These are phyloP conservation scores for Telfairia occidentalis DNA, from an alignment of 331 rosid species.

Conservation along the genomic window DNA sequence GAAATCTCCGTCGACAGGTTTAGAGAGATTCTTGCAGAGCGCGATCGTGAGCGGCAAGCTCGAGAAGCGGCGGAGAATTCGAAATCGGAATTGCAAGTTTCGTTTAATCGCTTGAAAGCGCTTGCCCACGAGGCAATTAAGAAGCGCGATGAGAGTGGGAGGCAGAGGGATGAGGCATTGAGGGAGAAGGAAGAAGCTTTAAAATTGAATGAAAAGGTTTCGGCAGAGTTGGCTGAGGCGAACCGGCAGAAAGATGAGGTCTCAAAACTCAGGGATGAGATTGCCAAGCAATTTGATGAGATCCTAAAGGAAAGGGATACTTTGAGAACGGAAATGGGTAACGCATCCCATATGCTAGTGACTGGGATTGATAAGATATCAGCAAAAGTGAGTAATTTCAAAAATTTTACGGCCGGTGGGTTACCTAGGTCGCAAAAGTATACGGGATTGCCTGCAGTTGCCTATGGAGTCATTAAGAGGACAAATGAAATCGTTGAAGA, in stretches of 20 bases:
- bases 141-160: constrained; percentile 54
- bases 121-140: constrained; percentile 74
- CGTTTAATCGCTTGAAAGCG: constrained; percentile 58
- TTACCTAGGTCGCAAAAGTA: constrained; percentile 72
- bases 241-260: constrained; percentile 35
- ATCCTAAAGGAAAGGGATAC: constrained; percentile 53
- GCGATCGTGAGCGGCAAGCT: constrained; percentile 76
- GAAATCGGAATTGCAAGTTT: constrained; percentile 51
- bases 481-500: constrained; percentile 92
- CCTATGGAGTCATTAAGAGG: constrained; percentile 78
- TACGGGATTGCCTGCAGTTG: constrained; percentile 66
- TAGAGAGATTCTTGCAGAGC: constrained; percentile 58
- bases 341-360: constrained; percentile 78
- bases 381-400: constrained; percentile 54
- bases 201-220: constrained; percentile 36
- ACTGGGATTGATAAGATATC: constrained; percentile 90
- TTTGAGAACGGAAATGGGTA: constrained; percentile 66
- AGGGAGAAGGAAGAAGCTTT: constrained; percentile 69
- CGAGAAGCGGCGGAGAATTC: constrained; percentile 69
- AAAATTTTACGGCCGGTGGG: constrained; percentile 40
- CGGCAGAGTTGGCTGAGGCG: constrained; percentile 38
- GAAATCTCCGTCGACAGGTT: constrained; percentile 49
- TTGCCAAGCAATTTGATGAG: constrained; percentile 46
- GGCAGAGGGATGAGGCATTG: constrained; percentile 55
- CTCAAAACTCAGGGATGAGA: constrained; percentile 40